phyloP scores from a whole-genome alignment of 2,329 filamentous ascomycete genomes.

The Penicillium rolfsii region DNA sequence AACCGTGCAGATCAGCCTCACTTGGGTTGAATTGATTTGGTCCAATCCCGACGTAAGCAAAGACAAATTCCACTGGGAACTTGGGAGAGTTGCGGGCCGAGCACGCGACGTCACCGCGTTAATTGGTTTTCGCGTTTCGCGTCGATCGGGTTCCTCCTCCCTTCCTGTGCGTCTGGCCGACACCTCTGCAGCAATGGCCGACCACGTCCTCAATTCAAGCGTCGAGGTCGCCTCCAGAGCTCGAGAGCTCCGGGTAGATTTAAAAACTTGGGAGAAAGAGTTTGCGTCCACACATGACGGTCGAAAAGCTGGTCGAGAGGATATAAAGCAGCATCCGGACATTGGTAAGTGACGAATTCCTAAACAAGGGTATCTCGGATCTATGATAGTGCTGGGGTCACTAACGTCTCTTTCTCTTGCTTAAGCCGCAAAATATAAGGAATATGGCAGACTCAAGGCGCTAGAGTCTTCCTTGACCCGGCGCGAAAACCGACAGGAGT shows the following conservation, averaged over 20 bases:
- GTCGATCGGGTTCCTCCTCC: constrained; percentile 17
- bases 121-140: constrained; percentile 34
- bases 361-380: not conserved
- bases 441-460: constrained; percentile 49
- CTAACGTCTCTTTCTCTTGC: not conserved
- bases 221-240: constrained; percentile 34
- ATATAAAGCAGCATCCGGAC: constrained; percentile 52
- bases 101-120: constrained; percentile 37
- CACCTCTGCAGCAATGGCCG: constrained; percentile 36
- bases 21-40: constrained; percentile 3
- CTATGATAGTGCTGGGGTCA: not conserved
- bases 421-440: constrained; percentile 53
- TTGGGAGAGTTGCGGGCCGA: not conserved
- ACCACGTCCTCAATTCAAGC: constrained; percentile 26
- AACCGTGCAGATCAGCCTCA: not conserved
- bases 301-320: constrained; percentile 49
- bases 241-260: constrained; percentile 43
- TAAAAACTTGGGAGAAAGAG: constrained; percentile 54
- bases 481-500: constrained; percentile 27
- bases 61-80: not conserved
- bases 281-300: constrained; percentile 50
- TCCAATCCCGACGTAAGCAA: not conserved
- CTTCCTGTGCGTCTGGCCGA: constrained; percentile 4
- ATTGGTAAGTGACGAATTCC: constrained; percentile 41
- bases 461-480: constrained; percentile 33